phyloP scores from a whole-genome alignment of 306 rosid genomes.

The Cucumis hystrix region DNA sequence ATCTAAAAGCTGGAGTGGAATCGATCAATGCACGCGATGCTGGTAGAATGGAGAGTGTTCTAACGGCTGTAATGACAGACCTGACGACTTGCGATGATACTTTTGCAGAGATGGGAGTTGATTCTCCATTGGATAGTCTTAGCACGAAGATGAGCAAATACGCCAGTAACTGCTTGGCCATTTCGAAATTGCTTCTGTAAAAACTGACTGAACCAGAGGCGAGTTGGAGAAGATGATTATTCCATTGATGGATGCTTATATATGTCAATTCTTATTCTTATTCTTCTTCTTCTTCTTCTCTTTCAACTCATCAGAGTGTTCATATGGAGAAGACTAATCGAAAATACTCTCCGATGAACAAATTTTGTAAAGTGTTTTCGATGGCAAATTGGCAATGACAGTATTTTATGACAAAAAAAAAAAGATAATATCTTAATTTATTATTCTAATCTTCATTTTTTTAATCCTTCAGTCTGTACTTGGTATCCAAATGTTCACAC shows the following conservation, averaged over 20 bases:
- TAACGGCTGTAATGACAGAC: not conserved
- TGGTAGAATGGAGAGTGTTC: not conserved
- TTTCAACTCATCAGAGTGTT: not conserved
- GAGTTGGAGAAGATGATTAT: not conserved
- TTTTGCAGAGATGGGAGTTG: not conserved
- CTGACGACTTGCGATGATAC: constrained; percentile 5
- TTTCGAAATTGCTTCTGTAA: not conserved
- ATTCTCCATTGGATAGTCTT: not conserved
- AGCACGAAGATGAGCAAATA: not conserved
- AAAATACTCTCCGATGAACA: not conserved
- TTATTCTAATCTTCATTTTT: too few species aligned
- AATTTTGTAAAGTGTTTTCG: not conserved
- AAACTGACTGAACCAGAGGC: not conserved
- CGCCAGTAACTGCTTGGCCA: constrained; percentile 11
- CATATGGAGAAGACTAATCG: not conserved
- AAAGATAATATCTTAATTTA: not conserved
- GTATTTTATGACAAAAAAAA: not conserved
- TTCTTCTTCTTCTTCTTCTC: not conserved
- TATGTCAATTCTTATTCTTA: not conserved
- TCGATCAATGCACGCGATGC: not conserved
- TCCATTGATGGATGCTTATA: not conserved
- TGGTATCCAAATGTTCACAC: too few species aligned
- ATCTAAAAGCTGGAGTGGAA: not conserved
- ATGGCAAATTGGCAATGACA: not conserved
- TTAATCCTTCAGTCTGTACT: too few species aligned